Conservation (phyloP, 2,329 filamentous ascomycete genomes). For the Paracoccidioides brasiliensis region DNA sequence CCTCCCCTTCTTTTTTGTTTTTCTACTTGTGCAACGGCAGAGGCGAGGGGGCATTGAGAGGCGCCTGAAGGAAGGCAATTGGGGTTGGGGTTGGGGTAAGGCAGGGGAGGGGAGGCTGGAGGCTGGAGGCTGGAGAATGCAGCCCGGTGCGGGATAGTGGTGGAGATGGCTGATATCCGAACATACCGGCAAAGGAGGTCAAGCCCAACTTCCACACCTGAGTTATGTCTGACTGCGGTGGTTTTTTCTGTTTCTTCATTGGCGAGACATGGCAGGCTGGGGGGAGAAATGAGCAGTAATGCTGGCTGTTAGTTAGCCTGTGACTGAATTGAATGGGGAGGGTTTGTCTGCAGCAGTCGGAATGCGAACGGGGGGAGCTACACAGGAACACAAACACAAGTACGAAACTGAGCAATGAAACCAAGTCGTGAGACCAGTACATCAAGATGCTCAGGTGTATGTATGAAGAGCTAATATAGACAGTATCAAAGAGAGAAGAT, state of each 20-base stretch:
- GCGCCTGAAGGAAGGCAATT: neutral
- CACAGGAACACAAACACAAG: conserved; percentile 1
- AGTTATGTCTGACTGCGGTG: conserved; percentile 16
- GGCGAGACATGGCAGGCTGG: conserved; percentile 14
- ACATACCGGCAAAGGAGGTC: conserved; percentile 18
- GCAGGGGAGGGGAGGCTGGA: too few relatives aligned
- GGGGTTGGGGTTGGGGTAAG: neutral
- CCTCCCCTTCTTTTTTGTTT: neutral
- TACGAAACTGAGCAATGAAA: neutral
- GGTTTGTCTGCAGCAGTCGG: conserved; percentile 1
- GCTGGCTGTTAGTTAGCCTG: conserved; percentile 11
- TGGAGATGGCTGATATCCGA: neutral
- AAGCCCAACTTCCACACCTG: conserved; percentile 13
- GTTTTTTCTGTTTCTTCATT: conserved; percentile 17
- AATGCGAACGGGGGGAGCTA: neutral
- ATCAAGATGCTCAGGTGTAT: neutral
- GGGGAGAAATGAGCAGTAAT: neutral
- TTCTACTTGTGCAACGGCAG: neutral
- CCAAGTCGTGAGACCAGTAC: neutral
- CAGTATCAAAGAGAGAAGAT: neutral
- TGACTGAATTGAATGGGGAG: neutral
- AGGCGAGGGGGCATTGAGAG: neutral
- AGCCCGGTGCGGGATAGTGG: neutral
- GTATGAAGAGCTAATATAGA: neutral
- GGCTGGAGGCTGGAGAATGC: neutral